Percentiles rank a stretch among this genome's conserved stretches.
phyloP scores from a whole-genome alignment of 306 rosid genomes.

The Comarum palustre region DNA sequence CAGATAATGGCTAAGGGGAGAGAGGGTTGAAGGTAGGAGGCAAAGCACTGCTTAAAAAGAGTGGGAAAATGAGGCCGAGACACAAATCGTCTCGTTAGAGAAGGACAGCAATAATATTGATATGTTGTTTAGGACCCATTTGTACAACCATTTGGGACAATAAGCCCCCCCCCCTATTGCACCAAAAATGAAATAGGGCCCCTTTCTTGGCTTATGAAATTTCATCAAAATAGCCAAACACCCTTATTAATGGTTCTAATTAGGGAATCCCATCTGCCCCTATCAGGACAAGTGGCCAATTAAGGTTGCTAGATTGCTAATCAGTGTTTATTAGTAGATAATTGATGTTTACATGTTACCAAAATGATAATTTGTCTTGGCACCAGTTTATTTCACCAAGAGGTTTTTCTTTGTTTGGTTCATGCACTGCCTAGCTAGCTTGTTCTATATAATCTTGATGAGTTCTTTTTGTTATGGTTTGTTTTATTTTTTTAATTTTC shows the following conservation, averaged over 20 bases:
- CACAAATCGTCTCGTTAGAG: constrained; percentile 14
- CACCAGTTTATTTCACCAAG: background rate
- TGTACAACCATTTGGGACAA: constrained; percentile 18
- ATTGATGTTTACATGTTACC: constrained; percentile 15
- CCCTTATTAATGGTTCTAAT: background rate
- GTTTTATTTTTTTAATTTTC: background rate
- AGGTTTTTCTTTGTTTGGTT: constrained; percentile 12
- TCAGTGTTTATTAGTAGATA: background rate
- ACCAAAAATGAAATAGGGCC: background rate
- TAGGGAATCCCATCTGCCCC: constrained; percentile 10
- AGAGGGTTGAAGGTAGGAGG: constrained; percentile 10
- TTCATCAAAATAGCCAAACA: constrained; percentile 22
- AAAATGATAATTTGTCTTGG: constrained; percentile 18
- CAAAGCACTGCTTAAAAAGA: constrained; percentile 19
- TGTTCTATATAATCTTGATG: background rate
- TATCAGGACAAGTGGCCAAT: constrained; percentile 1
- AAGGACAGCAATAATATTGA: constrained; percentile 13
- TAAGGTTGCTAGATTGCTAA: background rate
- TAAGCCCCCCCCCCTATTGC: background rate
- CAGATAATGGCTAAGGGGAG: background rate
- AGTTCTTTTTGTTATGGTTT: background rate
- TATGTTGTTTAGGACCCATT: constrained; percentile 14
- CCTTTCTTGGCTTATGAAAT: background rate
- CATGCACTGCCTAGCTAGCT: background rate
- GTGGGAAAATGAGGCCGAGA: background rate